Percentiles rank a stretch among this genome's conserved stretches.
Conservation (phyloP, 257 asterid genomes). For the Verbena officinalis region DNA sequence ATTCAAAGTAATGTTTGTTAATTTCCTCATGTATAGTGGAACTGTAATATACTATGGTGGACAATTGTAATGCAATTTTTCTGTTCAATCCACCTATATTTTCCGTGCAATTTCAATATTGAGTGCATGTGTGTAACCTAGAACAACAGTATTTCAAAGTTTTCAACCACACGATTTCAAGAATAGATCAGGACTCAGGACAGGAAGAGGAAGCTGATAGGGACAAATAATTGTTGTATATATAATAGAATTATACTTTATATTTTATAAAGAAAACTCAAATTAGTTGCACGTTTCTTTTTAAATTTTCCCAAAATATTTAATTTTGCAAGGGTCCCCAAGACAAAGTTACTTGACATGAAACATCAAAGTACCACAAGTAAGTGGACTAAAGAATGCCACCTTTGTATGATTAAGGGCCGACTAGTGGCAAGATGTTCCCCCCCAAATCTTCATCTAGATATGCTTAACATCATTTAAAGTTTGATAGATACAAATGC, state of each 20-base stretch:
- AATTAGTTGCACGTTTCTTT: too few species aligned
- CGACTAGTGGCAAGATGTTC: slow-evolving; percentile 25
- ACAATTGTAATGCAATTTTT: too few species aligned
- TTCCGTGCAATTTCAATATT: neutral
- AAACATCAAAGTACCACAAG: slow-evolving; percentile 28
- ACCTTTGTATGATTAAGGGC: slow-evolving; percentile 31
- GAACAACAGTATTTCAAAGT: neutral
- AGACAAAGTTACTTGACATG: slow-evolving; percentile 15
- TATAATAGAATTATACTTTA: too few species aligned
- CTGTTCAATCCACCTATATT: neutral
- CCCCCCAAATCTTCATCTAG: slow-evolving; percentile 45
- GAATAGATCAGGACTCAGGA: too few species aligned
- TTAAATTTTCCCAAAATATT: too few species aligned
- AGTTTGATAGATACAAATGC: slow-evolving; percentile 8
- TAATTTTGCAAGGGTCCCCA: slow-evolving; percentile 29
- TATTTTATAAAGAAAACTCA: too few species aligned
- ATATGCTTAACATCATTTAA: slow-evolving; percentile 41
- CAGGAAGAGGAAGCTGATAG: too few species aligned
- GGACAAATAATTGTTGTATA: too few species aligned
- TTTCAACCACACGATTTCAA: neutral
- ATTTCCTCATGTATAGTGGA: slow-evolving; percentile 18
- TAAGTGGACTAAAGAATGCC: slow-evolving; percentile 56
- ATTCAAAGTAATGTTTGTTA: neutral
- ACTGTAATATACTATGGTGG: neutral
- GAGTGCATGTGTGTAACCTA: neutral